Evolutionary conservation across 2,329 filamentous ascomycete genomes (phyloP).

Genomic region (Phaeosphaeriaceae sp.): DNA sequence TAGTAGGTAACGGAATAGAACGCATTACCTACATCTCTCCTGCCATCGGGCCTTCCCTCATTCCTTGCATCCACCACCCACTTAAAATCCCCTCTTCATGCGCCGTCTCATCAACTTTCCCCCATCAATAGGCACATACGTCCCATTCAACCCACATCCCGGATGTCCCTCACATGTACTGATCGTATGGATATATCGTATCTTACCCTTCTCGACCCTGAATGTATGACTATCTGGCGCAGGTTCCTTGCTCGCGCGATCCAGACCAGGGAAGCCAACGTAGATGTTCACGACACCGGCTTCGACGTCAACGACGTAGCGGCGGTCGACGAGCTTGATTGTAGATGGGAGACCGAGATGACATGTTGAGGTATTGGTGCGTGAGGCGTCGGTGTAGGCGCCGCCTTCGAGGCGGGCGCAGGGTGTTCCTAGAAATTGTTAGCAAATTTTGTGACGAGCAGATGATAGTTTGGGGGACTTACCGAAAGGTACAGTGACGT

Average conservation of each 20-base stretch:
- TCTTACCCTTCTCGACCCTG: constrained; percentile 32
- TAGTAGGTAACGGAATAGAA: not conserved
- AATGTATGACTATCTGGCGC: constrained; percentile 36
- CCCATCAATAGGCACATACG: constrained; percentile 12
- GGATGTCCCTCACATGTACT: constrained; percentile 29
- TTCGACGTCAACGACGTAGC: constrained; percentile 36
- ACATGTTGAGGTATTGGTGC: constrained; percentile 24
- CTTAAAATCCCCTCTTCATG: not conserved
- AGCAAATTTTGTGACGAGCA: not conserved
- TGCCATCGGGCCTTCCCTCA: not conserved
- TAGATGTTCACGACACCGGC: constrained; percentile 35
- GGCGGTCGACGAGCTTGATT: constrained; percentile 26
- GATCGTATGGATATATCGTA: constrained; percentile 31
- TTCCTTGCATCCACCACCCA: not conserved
- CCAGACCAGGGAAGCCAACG: constrained; percentile 29
- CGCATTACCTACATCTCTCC: not conserved
- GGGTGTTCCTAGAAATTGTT: constrained; percentile 15
- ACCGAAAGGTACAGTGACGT: constrained; percentile 26
- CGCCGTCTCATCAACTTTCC: not conserved
- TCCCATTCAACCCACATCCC: constrained; percentile 26
- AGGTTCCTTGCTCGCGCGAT: constrained; percentile 17
- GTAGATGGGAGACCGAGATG: constrained; percentile 31
- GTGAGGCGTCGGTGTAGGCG: constrained; percentile 25
- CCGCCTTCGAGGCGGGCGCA: constrained; percentile 38
- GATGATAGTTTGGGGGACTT: not conserved